Evolutionary conservation across 805 yeast genomes (phyloP).

Genomic region (Hanseniaspora osmophila): DNA sequence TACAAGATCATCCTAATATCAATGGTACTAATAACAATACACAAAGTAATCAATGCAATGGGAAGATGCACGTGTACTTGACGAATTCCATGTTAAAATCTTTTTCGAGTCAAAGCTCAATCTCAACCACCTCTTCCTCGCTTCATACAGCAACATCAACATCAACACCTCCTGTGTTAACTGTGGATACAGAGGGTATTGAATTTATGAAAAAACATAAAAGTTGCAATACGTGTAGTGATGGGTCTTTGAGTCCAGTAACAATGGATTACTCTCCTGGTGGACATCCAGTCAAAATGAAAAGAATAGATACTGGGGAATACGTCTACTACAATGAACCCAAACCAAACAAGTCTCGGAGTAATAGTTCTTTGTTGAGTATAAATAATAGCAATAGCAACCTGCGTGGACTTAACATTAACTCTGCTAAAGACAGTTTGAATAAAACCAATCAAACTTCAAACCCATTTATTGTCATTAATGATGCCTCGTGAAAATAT

Average conservation of each 20-base stretch:
- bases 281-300: background rate
- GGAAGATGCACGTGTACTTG: conserved; percentile 17
- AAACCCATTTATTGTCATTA: background rate
- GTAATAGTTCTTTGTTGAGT: background rate
- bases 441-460: no score
- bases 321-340: background rate
- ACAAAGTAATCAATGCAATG: no score
- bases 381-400: no score
- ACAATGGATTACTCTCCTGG: background rate
- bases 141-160: background rate
- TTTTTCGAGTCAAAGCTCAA: background rate
- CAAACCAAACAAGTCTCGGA: background rate
- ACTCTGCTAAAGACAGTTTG: no score
- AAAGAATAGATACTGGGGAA: background rate
- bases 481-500: background rate
- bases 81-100: conserved; percentile 21
- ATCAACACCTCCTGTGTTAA: no score
- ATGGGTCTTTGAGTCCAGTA: background rate
- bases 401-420: no score
- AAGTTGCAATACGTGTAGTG: background rate
- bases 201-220: no score
- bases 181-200: no score
- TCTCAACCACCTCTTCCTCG: no score
- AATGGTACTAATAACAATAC: background rate
- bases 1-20: conserved; percentile 7